Base-by-base conservation (phyloP, 257 asterid genomes). In the Capsicum rhomboideum region DNA sequence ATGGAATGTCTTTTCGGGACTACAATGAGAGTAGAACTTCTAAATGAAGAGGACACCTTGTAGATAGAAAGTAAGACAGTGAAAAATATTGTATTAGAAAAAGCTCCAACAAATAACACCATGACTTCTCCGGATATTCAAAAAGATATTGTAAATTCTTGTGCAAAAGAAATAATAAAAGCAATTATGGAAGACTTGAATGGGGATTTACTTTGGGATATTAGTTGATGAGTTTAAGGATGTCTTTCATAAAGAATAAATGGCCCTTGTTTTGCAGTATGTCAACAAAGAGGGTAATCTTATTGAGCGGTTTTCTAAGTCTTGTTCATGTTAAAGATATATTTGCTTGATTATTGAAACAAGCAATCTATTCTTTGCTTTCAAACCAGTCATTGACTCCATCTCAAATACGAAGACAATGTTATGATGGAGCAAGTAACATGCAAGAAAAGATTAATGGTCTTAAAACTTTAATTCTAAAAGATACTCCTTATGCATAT, bases 141-240 rank as follows among this genome's bases (percentile, higher is more conserved):
- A 40, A 83, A 74, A 52, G 37, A 58, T 4, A 55, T 75, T 52
- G 59, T 40, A 1, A 8, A 50, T 14, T 28, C 53, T 13, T 64
- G 16, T 16, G n/a, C 67, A 10, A 44, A 26, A 31, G 29, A 63
- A 31, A 16, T 40, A 8, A 5, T 9, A 14, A 12, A 21, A 12
- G 20, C 1, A 52, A 16, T 52, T 52, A 52, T 52, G 56, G 5
- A 52, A 52, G 7, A 52, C 56, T 52, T 52, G 56, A 52, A 14
- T 52, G 8, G 20, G 7, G 20, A 14, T 52, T n/a, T 52, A 52
- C 7, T 52, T 52, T 52, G 56, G 44, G 68, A 10, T 79, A 29
- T 78, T 83, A 31, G 44, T 86, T 55, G 86, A 67, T 31, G 86
- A 86, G 49, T 68, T 84, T 53, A 55, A 82, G 46, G 83, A 83